A percentile compares a stretch with the other conserved stretches of the same genome.
Evolutionary conservation across 352 stramenopile species (phyloP).

Genomic region (Albugo laibachii): DNA sequence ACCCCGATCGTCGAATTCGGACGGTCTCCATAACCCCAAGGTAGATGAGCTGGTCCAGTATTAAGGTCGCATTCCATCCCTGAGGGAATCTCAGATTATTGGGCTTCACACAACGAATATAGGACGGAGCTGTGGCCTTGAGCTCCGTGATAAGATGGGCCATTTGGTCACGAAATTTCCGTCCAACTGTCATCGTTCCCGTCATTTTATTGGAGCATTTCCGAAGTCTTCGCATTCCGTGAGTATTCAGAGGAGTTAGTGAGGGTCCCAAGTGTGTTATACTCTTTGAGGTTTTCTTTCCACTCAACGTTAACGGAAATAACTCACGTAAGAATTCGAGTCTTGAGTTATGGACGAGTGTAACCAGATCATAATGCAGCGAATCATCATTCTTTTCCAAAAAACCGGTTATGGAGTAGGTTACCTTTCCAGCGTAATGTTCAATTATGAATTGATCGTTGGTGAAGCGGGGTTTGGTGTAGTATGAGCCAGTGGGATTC

Average conservation of each 20-base stretch:
- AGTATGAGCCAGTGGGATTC: slow-evolving; percentile 69
- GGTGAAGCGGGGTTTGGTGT: slow-evolving; percentile 70
- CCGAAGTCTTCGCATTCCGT: slow-evolving; percentile 21
- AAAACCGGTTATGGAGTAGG: slow-evolving; percentile 91
- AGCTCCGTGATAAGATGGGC: slow-evolving; percentile 71
- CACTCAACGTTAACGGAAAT: slow-evolving; percentile 13
- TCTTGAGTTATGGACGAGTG: slow-evolving; percentile 71
- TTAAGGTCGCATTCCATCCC: slow-evolving; percentile 72
- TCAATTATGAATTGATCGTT: slow-evolving; percentile 91
- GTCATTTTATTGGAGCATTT: slow-evolving; percentile 78
- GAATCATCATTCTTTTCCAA: slow-evolving; percentile 98
- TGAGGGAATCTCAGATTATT: slow-evolving; percentile 80
- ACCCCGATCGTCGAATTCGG: slow-evolving; percentile 72
- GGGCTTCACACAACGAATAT: slow-evolving; percentile 84
- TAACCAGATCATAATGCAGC: slow-evolving; percentile 80
- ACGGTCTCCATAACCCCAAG: slow-evolving; percentile 82
- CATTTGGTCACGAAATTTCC: slow-evolving; percentile 84
- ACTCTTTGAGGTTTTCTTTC: neutral
- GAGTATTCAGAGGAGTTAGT: slow-evolving; percentile 8
- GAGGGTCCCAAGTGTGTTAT: slow-evolving; percentile 12
- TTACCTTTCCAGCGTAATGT: slow-evolving; percentile 93
- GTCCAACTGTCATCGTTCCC: slow-evolving; percentile 74
- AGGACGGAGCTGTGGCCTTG: slow-evolving; percentile 62
- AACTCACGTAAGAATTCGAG: slow-evolving; percentile 60
- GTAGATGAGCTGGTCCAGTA: slow-evolving; percentile 79